Evolutionary conservation across 2,329 filamentous ascomycete genomes (phyloP).

Genomic region (Clarireedia monteithiana): DNA sequence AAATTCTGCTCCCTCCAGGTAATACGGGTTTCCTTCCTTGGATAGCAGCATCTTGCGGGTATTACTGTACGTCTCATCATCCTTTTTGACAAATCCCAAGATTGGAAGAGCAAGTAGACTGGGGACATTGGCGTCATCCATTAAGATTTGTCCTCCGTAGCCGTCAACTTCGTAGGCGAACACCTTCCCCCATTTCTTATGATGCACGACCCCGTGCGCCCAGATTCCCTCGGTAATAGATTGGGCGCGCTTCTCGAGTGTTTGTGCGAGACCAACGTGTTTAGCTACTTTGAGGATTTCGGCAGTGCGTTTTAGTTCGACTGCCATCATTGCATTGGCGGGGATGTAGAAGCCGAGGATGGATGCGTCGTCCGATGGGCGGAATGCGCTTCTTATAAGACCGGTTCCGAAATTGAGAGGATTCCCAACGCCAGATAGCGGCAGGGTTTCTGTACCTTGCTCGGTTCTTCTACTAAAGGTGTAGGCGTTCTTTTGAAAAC

Average conservation of each 20-base stretch:
- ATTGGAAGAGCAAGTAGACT: constrained; percentile 71
- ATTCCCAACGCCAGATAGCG: constrained; percentile 77
- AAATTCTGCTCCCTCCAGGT: constrained; percentile 67
- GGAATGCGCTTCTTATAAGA: constrained; percentile 82
- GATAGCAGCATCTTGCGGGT: constrained; percentile 61
- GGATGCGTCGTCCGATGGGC: constrained; percentile 90
- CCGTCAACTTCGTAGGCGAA: constrained; percentile 87
- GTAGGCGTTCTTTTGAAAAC: constrained; percentile 67
- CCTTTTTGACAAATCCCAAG: constrained; percentile 61
- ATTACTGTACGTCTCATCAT: constrained; percentile 73
- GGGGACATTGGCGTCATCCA: constrained; percentile 87
- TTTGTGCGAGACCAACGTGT: constrained; percentile 43
- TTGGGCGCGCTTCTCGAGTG: constrained; percentile 50
- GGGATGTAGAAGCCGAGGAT: constrained; percentile 94
- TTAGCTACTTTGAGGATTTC: constrained; percentile 55
- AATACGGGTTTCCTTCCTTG: constrained; percentile 68
- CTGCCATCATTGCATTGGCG: constrained; percentile 91
- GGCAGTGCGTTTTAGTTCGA: constrained; percentile 72
- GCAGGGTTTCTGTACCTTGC: constrained; percentile 83
- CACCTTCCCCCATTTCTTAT: constrained; percentile 67
- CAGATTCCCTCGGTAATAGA: constrained; percentile 70
- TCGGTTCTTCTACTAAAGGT: constrained; percentile 78
- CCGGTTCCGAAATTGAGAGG: constrained; percentile 79
- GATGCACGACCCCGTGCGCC: constrained; percentile 73
- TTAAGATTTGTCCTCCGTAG: constrained; percentile 72